Percentiles rank a stretch among this genome's conserved stretches.
These are phyloP conservation scores for Spongiforma sp. DNA, from an alignment of 1,284 basidiomycete genomes.

Conservation along the genomic window DNA sequence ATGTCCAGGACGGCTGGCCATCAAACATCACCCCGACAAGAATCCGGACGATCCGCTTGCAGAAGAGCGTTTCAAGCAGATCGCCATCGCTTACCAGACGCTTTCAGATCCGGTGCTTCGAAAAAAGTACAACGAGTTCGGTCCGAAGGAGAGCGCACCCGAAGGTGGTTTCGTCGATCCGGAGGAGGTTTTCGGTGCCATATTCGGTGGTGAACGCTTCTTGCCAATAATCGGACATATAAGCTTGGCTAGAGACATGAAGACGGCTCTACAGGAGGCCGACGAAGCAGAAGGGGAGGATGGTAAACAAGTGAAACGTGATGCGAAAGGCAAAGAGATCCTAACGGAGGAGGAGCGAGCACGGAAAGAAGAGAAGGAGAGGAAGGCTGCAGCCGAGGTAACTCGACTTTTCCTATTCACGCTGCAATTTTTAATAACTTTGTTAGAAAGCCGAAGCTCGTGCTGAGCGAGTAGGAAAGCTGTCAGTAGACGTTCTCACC, in stretches of 20 bases:
- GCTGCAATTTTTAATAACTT: constrained; percentile 16
- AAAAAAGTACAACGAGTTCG: constrained; percentile 94
- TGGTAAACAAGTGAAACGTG: constrained; percentile 47
- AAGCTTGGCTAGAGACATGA: constrained; percentile 94
- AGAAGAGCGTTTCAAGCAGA: constrained; percentile 89
- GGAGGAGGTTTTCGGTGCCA: constrained; percentile 90
- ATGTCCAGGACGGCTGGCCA: constrained; percentile 81
- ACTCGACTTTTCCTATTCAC: constrained; percentile 11
- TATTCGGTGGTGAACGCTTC: constrained; percentile 91
- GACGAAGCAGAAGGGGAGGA: constrained; percentile 74
- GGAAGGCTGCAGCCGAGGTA: constrained; percentile 73
- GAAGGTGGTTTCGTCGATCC: constrained; percentile 76
- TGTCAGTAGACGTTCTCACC: constrained; percentile 41
- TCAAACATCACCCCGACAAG: constrained; percentile 93
- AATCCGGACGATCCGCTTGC: constrained; percentile 93
- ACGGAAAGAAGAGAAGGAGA: constrained; percentile 77
- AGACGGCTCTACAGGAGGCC: constrained; percentile 94
- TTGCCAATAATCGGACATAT: constrained; percentile 84
- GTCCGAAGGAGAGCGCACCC: constrained; percentile 78
- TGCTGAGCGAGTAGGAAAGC: constrained; percentile 80
- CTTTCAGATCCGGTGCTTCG: constrained; percentile 87
- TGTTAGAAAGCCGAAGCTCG: constrained; percentile 80
- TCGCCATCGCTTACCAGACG: constrained; percentile 88
- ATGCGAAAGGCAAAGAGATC: constrained; percentile 72
- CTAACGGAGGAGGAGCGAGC: constrained; percentile 86